Percentiles rank a stretch among this genome's conserved stretches.
Conservation (phyloP, 2,329 filamentous ascomycete genomes). For the Alternaria incomplexa region DNA sequence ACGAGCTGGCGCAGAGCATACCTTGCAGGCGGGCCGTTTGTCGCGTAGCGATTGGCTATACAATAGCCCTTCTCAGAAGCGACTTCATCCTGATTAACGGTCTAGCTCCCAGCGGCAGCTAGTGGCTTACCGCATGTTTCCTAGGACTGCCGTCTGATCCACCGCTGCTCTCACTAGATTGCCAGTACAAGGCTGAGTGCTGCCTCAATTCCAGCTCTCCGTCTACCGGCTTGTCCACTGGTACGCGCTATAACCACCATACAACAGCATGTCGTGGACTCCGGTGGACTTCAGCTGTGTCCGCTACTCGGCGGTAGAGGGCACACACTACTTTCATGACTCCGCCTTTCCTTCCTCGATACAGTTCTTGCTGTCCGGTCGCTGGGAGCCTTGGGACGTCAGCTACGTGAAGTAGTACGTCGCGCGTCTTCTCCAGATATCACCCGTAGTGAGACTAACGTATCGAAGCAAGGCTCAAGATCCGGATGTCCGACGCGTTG, state of each 20-base stretch:
- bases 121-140: constrained; percentile 21
- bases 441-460: constrained; percentile 10
- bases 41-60: constrained; percentile 16
- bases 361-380: constrained; percentile 38
- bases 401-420: constrained; percentile 38
- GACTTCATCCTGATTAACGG: constrained; percentile 21
- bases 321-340: constrained; percentile 42
- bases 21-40: constrained; percentile 20
- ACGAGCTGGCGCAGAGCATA: constrained; percentile 16
- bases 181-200: constrained; percentile 6
- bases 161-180: constrained; percentile 15
- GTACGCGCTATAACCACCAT: not conserved
- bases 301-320: constrained; percentile 37
- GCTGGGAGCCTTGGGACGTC: constrained; percentile 42
- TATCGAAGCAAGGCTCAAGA: constrained; percentile 31
- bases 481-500: constrained; percentile 37
- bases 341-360: constrained; percentile 32
- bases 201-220: constrained; percentile 4
- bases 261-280: constrained; percentile 35
- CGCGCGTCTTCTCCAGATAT: not conserved
- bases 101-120: constrained; percentile 13
- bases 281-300: constrained; percentile 36
- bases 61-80: constrained; percentile 3
- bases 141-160: constrained; percentile 15
- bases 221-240: not conserved